Percentiles rank a stretch among this genome's conserved stretches.
phyloP scores from a whole-genome alignment of 345 rosid genomes.

The Populus nigra region DNA sequence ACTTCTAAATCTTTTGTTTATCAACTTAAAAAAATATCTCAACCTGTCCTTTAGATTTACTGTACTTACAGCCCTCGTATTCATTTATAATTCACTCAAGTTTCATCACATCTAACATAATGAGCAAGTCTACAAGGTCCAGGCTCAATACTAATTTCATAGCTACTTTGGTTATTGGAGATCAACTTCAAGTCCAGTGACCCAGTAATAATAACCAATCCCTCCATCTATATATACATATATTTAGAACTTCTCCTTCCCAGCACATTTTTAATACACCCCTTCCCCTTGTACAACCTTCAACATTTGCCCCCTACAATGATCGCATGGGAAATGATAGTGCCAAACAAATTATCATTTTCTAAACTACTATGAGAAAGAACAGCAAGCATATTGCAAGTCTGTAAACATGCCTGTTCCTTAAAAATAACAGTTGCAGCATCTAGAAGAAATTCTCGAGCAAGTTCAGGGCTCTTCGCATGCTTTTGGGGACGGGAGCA shows the following conservation, averaged over 20 bases:
- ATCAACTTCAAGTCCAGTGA: neutral
- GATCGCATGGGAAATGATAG: neutral
- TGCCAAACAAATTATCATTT: neutral
- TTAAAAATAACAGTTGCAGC: constrained; percentile 91
- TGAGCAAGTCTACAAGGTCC: neutral
- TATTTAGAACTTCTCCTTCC: neutral
- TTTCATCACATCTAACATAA: neutral
- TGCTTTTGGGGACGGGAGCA: constrained; percentile 98
- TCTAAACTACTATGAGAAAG: constrained; percentile 4
- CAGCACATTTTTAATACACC: neutral
- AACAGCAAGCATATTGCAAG: constrained; percentile 12
- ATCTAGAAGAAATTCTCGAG: constrained; percentile 99
- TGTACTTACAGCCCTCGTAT: neutral
- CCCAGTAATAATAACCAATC: neutral
- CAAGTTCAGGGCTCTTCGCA: constrained; percentile 99
- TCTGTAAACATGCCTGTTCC: constrained; percentile 69
- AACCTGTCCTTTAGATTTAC: neutral
- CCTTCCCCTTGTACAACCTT: neutral
- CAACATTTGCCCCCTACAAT: neutral
- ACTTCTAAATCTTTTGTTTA: neutral
- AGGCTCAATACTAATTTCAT: neutral
- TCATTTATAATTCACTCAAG: neutral
- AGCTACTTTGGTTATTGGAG: neutral
- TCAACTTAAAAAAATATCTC: neutral
- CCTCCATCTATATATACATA: neutral